A percentile compares a stretch with the other conserved stretches of the same genome.
Conservation (phyloP, 192 early-diverging fungal species). For the Phlyctochytrium arcticum region DNA sequence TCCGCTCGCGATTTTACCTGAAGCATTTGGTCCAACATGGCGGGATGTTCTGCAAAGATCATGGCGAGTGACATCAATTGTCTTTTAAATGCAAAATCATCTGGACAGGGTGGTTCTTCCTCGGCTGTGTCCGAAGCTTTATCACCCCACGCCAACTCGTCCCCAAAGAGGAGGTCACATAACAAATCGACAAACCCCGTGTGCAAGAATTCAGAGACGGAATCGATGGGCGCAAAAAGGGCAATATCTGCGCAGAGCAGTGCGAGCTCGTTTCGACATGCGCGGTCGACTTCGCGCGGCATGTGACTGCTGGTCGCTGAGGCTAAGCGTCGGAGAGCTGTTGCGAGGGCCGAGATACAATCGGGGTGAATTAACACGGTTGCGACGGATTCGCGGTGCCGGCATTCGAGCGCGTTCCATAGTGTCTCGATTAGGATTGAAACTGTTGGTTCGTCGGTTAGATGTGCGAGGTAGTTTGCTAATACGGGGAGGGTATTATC, state of each 20-base stretch:
- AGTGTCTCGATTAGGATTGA: constrained; percentile 15
- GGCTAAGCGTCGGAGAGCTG: neutral
- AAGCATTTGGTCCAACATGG: neutral
- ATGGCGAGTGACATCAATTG: neutral
- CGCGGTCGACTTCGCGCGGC: neutral
- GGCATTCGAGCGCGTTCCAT: constrained; percentile 19
- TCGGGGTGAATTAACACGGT: neutral
- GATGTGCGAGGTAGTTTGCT: neutral
- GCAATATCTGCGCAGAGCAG: neutral
- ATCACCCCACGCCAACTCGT: neutral
- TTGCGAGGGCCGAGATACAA: neutral
- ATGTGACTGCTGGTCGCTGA: neutral
- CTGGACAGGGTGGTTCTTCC: neutral
- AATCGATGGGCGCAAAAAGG: neutral
- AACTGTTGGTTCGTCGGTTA: neutral
- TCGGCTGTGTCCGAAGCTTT: neutral
- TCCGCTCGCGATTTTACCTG: neutral
- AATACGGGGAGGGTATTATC: neutral
- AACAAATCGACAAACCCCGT: neutral
- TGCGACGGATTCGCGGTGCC: neutral
- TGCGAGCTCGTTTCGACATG: neutral
- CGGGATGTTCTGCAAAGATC: neutral
- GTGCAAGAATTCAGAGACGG: neutral
- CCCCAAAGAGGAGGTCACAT: neutral
- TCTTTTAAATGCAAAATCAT: neutral